A percentile compares a stretch with the other conserved stretches of the same genome.
These are phyloP conservation scores for Fragilaria radians DNA, from an alignment of 108 stramenopile species.

Conservation along the genomic window DNA sequence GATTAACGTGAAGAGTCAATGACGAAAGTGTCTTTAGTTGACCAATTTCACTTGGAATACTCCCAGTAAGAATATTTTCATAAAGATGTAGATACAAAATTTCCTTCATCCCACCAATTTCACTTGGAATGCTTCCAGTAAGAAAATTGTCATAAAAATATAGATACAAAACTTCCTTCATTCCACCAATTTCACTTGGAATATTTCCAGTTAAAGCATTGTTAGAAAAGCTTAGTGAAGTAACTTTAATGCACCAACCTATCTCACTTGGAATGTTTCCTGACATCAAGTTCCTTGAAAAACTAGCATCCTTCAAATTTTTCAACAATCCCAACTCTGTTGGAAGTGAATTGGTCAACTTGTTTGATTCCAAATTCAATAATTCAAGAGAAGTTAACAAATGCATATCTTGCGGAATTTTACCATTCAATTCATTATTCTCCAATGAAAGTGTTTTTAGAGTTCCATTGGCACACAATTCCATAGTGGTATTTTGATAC, in stretches of 20 bases:
- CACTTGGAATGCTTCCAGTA: constrained; percentile 1
- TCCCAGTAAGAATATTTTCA: constrained; percentile 19
- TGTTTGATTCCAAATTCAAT: not conserved
- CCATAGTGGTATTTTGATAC: too few species aligned
- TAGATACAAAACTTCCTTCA: not conserved
- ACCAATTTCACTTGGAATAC: constrained; percentile 17
- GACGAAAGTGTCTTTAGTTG: not conserved
- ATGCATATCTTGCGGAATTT: not conserved
- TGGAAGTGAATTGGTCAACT: not conserved
- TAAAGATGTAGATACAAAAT: constrained; percentile 13
- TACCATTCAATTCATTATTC: not conserved
- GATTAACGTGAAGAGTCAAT: too few species aligned
- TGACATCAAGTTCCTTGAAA: not conserved
- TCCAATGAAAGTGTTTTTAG: not conserved
- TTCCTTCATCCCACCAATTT: constrained; percentile 4
- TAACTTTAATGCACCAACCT: constrained; percentile 11
- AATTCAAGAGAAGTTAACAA: not conserved
- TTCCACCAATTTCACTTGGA: constrained; percentile 5
- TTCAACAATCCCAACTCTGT: not conserved
- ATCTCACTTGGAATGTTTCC: constrained; percentile 13
- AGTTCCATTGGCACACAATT: too few species aligned
- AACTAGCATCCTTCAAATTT: not conserved
- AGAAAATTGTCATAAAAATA: not conserved
- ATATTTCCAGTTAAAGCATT: constrained; percentile 17
- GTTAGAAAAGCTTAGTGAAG: constrained; percentile 14